A percentile compares a stretch with the other conserved stretches of the same genome.
phyloP scores from a whole-genome alignment of 1,284 basidiomycete species.

The Cutaneotrichosporon sp. region DNA sequence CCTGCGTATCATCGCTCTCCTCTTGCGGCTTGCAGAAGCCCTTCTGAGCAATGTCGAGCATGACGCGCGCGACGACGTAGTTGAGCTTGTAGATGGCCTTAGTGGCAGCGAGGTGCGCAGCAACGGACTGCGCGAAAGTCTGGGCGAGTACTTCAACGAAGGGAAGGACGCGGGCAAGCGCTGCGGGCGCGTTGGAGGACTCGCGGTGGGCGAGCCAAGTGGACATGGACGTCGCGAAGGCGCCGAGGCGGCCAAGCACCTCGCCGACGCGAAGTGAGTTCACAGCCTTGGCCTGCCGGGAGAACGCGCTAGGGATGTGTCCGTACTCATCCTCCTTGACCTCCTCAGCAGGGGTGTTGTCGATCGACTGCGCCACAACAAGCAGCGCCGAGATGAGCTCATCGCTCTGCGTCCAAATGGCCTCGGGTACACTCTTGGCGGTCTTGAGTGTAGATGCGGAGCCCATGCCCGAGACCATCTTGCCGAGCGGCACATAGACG shows the following conservation, averaged over 20 bases:
- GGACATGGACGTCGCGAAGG: slow-evolving; percentile 28
- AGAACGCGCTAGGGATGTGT: slow-evolving; percentile 37
- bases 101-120: slow-evolving; percentile 49
- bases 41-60: slow-evolving; percentile 72
- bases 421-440: slow-evolving; percentile 13
- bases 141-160: slow-evolving; percentile 59
- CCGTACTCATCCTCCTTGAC: slow-evolving; percentile 43
- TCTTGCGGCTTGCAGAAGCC: slow-evolving; percentile 92
- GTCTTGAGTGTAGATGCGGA: slow-evolving; percentile 11
- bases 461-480: slow-evolving; percentile 54
- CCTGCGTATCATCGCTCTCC: slow-evolving; percentile 56
- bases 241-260: slow-evolving; percentile 39
- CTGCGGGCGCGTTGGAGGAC: slow-evolving; percentile 21
- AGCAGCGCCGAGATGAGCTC: slow-evolving; percentile 65
- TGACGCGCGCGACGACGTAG: slow-evolving; percentile 71
- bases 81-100: slow-evolving; percentile 80
- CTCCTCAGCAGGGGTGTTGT: slow-evolving; percentile 32
- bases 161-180: slow-evolving; percentile 42
- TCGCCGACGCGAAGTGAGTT: slow-evolving; percentile 42
- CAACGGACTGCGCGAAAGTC: slow-evolving; percentile 56
- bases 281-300: slow-evolving; percentile 29
- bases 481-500: slow-evolving; percentile 57
- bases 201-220: slow-evolving; percentile 16
- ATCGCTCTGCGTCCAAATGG: slow-evolving; percentile 44
- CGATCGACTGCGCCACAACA: slow-evolving; percentile 63